Base-by-base conservation (phyloP, 2,329 filamentous ascomycete species). In the Fusarium veterinarium region DNA sequence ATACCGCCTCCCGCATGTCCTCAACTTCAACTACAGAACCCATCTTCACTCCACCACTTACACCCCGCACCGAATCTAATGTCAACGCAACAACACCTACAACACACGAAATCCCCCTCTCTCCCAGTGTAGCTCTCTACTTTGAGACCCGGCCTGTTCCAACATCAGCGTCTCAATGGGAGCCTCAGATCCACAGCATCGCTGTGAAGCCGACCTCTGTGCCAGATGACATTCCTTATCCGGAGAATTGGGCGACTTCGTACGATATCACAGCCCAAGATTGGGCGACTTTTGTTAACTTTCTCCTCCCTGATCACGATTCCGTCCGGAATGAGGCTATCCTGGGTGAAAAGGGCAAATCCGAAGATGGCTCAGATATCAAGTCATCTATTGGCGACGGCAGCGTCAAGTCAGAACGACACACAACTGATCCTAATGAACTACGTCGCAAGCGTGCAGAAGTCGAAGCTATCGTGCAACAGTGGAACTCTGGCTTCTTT, bases 401-500 rank as follows among this genome's bases (percentile, higher is more conserved):
- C 20, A 72, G 51, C n/a, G 52, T 23, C n/a, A 71, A 48, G 30
- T 61, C 69, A 13, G 51, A 59, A 5, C 44, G 55, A 16, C 57
- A 58, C 13, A 20, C 41, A 5, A 4, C 31, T 23, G 69, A 73
- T 6, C 72, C 78, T 6, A 74, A 67, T 6, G 77, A 79, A 35
- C 62, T 73, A 8, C 72, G 75, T 25, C 73, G 76, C 17, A 75
- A 76, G 40, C 70, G 70, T 3, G 76, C 78, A 52, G 78, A 81
- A 30, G 72, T 83, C 10, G 82, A 86, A 23, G 79, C 79, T 3
- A 86, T 85, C 0, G 80, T 88, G 3, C 76, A 81, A 49, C 86
- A 89, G 72, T 91, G 89, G 88, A 90, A 91, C 71, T 81, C 84
- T 6, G 84, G 84, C 8, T 90, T 90, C 78, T 91, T 90, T 64